Conservation (phyloP, 2,329 filamentous ascomycete genomes). For the Zymoseptoria passerinii region DNA sequence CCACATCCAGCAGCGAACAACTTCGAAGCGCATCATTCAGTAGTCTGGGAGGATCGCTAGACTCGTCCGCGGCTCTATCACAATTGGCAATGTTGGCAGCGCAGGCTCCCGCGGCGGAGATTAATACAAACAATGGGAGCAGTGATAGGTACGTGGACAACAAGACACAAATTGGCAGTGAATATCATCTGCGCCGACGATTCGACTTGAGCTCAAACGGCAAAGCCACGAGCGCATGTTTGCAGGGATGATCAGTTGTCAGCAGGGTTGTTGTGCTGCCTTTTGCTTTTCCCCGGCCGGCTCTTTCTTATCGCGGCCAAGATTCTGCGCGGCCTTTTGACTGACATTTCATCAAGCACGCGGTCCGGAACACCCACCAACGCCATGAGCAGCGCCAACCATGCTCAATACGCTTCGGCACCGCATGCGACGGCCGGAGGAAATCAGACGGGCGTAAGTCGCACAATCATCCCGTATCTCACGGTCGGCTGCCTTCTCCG, state of each 20-base stretch:
- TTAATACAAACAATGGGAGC: constrained; percentile 6
- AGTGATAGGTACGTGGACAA: constrained; percentile 11
- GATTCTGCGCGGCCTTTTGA: background rate
- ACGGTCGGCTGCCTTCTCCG: background rate
- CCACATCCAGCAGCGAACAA: constrained; percentile 32
- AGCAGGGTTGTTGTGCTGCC: background rate
- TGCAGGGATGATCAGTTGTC: background rate
- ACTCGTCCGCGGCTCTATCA: constrained; percentile 31
- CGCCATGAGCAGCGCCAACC: constrained; percentile 40
- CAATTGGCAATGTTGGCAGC: constrained; percentile 21
- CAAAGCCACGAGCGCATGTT: background rate
- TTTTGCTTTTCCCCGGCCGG: background rate
- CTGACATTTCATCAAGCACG: constrained; percentile 13
- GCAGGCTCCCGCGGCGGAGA: constrained; percentile 15
- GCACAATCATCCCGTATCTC: constrained; percentile 1
- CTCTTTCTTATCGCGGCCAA: constrained; percentile 1
- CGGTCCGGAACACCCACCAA: constrained; percentile 22
- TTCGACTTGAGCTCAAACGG: background rate
- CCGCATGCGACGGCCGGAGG: constrained; percentile 51
- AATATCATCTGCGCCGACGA: background rate
- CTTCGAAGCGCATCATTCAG: constrained; percentile 8
- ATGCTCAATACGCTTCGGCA: constrained; percentile 56
- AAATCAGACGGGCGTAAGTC: constrained; percentile 49
- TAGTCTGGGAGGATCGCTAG: constrained; percentile 4
- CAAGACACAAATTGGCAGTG: background rate